These are phyloP conservation scores for Verticillium nubilum DNA, from an alignment of 2,329 filamentous ascomycete genomes.

Conservation along the genomic window DNA sequence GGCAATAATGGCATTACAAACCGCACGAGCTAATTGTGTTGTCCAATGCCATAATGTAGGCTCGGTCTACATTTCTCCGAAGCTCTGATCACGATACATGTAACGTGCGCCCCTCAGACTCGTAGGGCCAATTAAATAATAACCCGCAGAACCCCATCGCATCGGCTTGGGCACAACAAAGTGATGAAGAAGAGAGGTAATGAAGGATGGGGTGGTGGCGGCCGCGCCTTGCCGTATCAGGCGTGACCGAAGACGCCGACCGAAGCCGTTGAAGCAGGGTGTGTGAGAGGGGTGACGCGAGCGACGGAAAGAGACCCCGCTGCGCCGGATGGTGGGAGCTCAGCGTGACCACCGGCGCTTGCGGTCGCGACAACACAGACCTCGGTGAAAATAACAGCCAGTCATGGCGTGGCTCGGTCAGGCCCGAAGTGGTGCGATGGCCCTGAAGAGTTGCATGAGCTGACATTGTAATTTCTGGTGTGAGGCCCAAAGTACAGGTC, in stretches of 20 bases:
- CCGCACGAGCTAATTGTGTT: background rate
- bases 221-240: slow-evolving; percentile 1
- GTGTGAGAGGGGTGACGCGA: background rate
- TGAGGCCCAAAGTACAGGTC: background rate
- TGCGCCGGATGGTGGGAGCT: background rate
- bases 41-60: background rate
- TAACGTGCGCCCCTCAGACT: background rate
- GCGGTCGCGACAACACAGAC: background rate
- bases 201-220: background rate
- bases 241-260: background rate
- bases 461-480: background rate
- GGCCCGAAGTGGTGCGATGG: background rate
- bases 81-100: background rate
- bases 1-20: background rate
- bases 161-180: background rate
- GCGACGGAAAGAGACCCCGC: background rate
- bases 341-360: background rate
- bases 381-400: background rate
- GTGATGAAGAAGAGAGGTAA: background rate
- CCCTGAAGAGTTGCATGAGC: background rate
- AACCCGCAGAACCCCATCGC: background rate
- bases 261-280: background rate
- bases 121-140: background rate
- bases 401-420: background rate
- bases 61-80: background rate